Evolutionary conservation across 2,329 filamentous ascomycete species (phyloP).

Genomic region (Botryotinia globosa): DNA sequence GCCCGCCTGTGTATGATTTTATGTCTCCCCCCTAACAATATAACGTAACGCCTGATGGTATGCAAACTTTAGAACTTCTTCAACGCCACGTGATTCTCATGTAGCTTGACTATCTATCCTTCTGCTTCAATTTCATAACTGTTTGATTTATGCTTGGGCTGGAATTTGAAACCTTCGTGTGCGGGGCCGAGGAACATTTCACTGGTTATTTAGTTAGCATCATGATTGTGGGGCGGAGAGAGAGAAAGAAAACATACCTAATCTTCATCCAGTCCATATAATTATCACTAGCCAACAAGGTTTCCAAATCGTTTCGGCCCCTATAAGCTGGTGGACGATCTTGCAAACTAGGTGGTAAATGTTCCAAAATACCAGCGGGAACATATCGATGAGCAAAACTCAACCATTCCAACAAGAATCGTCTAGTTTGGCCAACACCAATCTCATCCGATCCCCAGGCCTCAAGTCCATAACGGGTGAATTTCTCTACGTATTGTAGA

Average conservation of each 20-base stretch:
- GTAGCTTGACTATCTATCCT: slow-evolving; percentile 47
- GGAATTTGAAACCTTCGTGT: slow-evolving; percentile 86
- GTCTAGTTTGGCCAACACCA: slow-evolving; percentile 82
- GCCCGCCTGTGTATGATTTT: neutral
- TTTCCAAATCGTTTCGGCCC: slow-evolving; percentile 88
- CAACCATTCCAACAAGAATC: slow-evolving; percentile 93
- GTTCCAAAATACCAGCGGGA: slow-evolving; percentile 81
- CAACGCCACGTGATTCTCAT: too few species aligned
- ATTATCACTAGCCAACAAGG: slow-evolving; percentile 83
- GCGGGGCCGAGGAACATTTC: slow-evolving; percentile 97
- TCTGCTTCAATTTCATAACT: slow-evolving; percentile 80
- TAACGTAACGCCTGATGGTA: neutral
- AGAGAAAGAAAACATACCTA: slow-evolving; percentile 58
- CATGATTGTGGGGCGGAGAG: neutral
- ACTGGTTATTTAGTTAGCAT: slow-evolving; percentile 46
- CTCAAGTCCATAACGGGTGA: slow-evolving; percentile 84
- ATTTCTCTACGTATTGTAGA: slow-evolving; percentile 81
- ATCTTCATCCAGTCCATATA: slow-evolving; percentile 99
- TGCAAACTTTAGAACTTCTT: neutral
- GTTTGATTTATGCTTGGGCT: slow-evolving; percentile 97
- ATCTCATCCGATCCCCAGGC: slow-evolving; percentile 96
- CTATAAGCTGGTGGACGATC: slow-evolving; percentile 82
- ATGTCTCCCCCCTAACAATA: neutral
- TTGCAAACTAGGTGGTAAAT: slow-evolving; percentile 83
- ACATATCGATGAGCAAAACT: slow-evolving; percentile 93